Evolutionary conservation across 2,329 filamentous ascomycete species (phyloP).

Genomic region (Biscogniauxia mediterranea): DNA sequence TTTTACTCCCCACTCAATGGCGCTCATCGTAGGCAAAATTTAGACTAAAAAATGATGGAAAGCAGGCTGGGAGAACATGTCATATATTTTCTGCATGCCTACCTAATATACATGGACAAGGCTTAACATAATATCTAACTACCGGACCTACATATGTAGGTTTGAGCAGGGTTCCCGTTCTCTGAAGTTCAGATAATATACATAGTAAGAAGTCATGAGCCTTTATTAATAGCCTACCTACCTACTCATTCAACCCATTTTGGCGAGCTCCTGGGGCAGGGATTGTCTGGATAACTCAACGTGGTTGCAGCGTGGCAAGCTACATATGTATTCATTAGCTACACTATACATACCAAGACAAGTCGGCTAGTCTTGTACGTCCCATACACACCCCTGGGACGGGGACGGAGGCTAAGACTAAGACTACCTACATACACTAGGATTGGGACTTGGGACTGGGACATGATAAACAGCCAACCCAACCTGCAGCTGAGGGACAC

Average conservation of each 20-base stretch:
- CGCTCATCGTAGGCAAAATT: too few relatives aligned
- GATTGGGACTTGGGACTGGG: background rate
- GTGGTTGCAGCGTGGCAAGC: background rate
- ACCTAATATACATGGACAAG: background rate
- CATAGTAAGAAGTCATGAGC: background rate
- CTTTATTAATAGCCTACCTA: background rate
- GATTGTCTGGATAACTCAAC: background rate
- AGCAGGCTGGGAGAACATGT: background rate
- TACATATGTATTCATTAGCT: background rate
- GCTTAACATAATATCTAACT: too few relatives aligned
- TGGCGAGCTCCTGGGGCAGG: background rate
- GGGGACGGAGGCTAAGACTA: too few relatives aligned
- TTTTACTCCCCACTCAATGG: too few relatives aligned
- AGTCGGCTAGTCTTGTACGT: background rate
- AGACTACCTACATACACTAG: too few relatives aligned
- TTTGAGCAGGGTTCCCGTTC: background rate
- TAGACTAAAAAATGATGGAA: background rate
- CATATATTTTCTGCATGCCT: background rate
- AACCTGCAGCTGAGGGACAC: background rate
- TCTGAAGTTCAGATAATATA: background rate
- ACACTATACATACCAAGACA: background rate
- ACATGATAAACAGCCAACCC: background rate
- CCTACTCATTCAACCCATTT: background rate
- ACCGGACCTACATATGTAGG: too few relatives aligned
- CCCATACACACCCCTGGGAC: background rate